These are phyloP conservation scores for Colletotrichum endophyticum DNA, from an alignment of 2,329 filamentous ascomycete genomes.

Conservation along the genomic window DNA sequence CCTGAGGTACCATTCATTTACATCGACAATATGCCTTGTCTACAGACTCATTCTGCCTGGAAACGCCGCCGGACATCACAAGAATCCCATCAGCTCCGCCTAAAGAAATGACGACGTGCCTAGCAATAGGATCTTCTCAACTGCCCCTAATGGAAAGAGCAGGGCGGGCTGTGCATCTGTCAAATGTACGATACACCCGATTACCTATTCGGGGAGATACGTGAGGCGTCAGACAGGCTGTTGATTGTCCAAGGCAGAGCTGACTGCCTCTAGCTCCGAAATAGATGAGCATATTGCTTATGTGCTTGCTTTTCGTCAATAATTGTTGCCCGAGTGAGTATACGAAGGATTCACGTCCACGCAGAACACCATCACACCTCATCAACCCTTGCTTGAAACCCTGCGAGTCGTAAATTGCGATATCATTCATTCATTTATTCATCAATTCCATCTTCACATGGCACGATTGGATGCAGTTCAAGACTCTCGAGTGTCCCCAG, in stretches of 20 bases:
- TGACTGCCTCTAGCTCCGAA: accelerated
- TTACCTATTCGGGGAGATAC: not conserved
- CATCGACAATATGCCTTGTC: not conserved
- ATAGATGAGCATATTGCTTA: not conserved
- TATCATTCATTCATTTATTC: not conserved
- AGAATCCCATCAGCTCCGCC: not conserved
- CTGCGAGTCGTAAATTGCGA: accelerated
- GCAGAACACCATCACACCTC: accelerated
- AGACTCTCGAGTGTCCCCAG: accelerated
- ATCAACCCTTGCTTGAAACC: accelerated
- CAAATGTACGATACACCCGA: not conserved
- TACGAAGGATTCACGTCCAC: not conserved
- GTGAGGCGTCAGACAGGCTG: not conserved
- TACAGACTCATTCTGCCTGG: not conserved
- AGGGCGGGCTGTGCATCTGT: not conserved
- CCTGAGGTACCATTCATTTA: not conserved
- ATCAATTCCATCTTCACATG: not conserved
- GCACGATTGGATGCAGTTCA: accelerated
- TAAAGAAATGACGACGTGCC: not conserved
- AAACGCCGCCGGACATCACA: not conserved
- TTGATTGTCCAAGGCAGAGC: too few species aligned
- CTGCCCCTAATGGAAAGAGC: accelerated
- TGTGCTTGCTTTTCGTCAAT: not conserved
- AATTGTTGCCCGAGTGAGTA: not conserved
- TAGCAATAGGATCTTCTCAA: accelerated